Base-by-base conservation (phyloP, 2,329 filamentous ascomycete genomes). In the Arthrobotrys iridis region DNA sequence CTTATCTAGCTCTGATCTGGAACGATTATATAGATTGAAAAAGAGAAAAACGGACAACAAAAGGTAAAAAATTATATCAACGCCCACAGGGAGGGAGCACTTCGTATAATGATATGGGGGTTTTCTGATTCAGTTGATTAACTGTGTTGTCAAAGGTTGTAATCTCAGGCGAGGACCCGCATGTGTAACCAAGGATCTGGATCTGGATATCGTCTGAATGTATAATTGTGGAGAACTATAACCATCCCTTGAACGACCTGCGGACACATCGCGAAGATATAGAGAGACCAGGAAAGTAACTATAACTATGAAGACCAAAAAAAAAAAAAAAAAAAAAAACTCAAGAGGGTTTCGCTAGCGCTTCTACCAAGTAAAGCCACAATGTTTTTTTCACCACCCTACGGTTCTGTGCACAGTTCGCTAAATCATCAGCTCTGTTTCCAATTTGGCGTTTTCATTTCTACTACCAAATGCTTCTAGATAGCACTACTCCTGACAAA, bases 191-290 rank as follows among this genome's bases (percentile, higher is more conserved):
- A 37, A 35, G 11, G 18, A 50, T 8, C 45, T 24, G 33, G 22
- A 52, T 8, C 4, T 24, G 28, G n/a, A n/a, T n/a, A n/a, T n/a
- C n/a, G 18, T 33, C 22, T 30, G 15, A 33, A 74, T 48, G 68
- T 59, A 60, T 60, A 66, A 75, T 63, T 62, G 57, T 68, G 63
- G 55, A 74, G 70, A 67, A 60, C 24, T 67, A 75, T 74, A 62
- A 41, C 35, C 48, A 22, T 45, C 43, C 28, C 45, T 41, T 58
- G 26, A 26, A 4, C 13, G 28, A 13, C 6, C n/a, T 33, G 46
- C 15, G 62, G 63, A 50, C 26, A 18, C 55, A 63, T 40, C 62
- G 28, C 37, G 45, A 52, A 63, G 70, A 75, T 75, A 75, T 75
- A 75, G 37, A 46, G 55, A 58, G 30, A 28, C 33, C 24, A 3